Evolutionary conservation across 2,329 filamentous ascomycete genomes (phyloP), one percentile per base, ranked within the genome.

Genomic region (Xylaria sp.): DNA sequence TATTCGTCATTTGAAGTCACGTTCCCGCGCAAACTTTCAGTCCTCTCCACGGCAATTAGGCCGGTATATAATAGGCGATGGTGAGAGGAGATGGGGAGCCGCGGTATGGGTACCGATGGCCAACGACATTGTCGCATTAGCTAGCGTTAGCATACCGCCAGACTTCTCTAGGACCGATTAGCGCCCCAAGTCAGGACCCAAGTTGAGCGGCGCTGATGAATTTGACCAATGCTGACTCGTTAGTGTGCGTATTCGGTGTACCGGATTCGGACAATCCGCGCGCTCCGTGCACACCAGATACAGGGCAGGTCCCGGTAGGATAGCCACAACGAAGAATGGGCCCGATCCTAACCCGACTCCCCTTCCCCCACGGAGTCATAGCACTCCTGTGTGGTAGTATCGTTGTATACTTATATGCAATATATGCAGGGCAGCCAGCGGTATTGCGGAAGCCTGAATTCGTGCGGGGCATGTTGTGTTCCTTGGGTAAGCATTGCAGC

Each of bases 141-240:
- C 51, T 57, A 34, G 51, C 30, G 42, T 57, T 32, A 19, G 21
- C 51, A 36, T 56, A 12, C 42, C 45, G 21, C 42, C 54, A 64
- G 27, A 48, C 61, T 53, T 32, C 17, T 34, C 58, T 54, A 11
- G 54, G 54, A 64, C 34, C 32, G 32, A 27, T 39, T 42, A 42
- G 54, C 54, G 17, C 21, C 21, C 47, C 9, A 47, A 47, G 62
- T 53, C n/a, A 19, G 45, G 17, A 17, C 21, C 47, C 9, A 47
- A 47, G 62, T 53, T 17, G 27, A 53, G n/a, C n/a, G 45, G 57
- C 47, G 36, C 60, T 50, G 51, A 24, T 34, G 24, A 47, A 55
- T 48, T 48, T 21, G 39, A 50, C 39, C 34, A 60, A 65, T 65
- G 8, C 27, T 60, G 50, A 65, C 63, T 60, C 63, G 63, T 48